phyloP scores from a whole-genome alignment of 768 basidiomycete genomes.

The Gyrodon lividus region DNA sequence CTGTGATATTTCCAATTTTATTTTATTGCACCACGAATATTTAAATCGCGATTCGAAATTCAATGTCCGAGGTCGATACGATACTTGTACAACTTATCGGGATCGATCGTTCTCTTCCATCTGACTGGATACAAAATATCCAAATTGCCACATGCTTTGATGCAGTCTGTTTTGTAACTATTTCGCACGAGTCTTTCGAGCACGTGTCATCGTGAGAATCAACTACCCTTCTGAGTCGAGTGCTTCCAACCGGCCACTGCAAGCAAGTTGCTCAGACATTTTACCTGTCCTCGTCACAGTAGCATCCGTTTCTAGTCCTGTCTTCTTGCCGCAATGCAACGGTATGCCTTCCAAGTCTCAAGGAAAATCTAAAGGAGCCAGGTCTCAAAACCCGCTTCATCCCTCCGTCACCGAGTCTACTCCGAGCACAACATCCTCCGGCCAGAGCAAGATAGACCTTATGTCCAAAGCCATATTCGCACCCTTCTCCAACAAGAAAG shows the following conservation, averaged over 20 bases:
- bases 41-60: no score
- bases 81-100: no score
- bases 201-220: neutral
- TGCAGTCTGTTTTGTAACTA: no score
- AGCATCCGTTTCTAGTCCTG: constrained; percentile 2
- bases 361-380: constrained; percentile 19
- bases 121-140: no score
- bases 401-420: constrained; percentile 36
- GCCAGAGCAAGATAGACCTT: constrained; percentile 52
- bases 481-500: constrained; percentile 58
- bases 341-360: constrained; percentile 16
- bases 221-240: neutral
- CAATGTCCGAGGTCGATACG: no score
- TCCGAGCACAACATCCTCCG: constrained; percentile 14
- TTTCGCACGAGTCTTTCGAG: no score
- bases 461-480: constrained; percentile 71
- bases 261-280: neutral
- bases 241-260: neutral
- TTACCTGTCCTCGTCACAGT: neutral
- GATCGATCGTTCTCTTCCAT: no score
- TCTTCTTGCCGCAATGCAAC: constrained; percentile 17
- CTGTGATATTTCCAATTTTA: no score
- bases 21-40: no score
- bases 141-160: no score
- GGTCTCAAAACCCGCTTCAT: constrained; percentile 39